These are phyloP conservation scores for Herpotrichia juniperi DNA, from an alignment of 2,329 filamentous ascomycete genomes.

Conservation along the genomic window DNA sequence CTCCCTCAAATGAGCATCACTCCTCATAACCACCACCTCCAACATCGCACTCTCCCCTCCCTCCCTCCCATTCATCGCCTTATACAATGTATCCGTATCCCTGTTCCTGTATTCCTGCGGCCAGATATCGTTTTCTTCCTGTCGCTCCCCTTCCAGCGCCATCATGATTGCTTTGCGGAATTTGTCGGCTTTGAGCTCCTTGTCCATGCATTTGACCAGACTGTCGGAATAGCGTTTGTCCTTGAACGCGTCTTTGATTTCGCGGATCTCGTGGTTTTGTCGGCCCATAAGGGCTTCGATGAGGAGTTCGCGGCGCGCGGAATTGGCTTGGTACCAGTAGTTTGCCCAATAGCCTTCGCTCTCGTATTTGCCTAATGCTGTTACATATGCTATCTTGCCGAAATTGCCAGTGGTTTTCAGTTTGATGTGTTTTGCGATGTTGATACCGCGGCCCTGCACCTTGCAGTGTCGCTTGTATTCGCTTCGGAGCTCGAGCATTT, in stretches of 20 bases:
- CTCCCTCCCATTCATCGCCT: conserved; percentile 71
- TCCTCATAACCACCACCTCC: conserved; percentile 78
- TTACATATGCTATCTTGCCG: conserved; percentile 90
- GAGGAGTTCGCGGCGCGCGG: conserved; percentile 82
- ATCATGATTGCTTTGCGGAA: conserved; percentile 88
- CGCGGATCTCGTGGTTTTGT: conserved; percentile 81
- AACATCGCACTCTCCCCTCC: conserved; percentile 91
- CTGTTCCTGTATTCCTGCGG: conserved; percentile 63
- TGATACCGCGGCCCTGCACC: conserved; percentile 79
- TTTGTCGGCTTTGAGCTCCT: conserved; percentile 93
- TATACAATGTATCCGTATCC: conserved; percentile 75
- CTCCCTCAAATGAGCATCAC: conserved; percentile 81
- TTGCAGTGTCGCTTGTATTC: conserved; percentile 94
- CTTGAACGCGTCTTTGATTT: conserved; percentile 85
- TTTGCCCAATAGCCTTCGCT: conserved; percentile 97
- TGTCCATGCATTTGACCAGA: conserved; percentile 83
- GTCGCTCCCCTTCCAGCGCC: conserved; percentile 80
- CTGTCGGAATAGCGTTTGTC: conserved; percentile 91
- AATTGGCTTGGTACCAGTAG: conserved; percentile 93
- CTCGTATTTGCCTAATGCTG: conserved; percentile 88
- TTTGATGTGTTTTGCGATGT: conserved; percentile 85
- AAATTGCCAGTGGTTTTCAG: conserved; percentile 78
- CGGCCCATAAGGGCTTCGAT: conserved; percentile 94
- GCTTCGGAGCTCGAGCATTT: conserved; percentile 81
- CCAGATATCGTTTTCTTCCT: conserved; percentile 75